Evolutionary conservation across 257 asterid species (phyloP), one percentile per base, ranked within the genome.

Genomic region (Pogostemon cablin): DNA sequence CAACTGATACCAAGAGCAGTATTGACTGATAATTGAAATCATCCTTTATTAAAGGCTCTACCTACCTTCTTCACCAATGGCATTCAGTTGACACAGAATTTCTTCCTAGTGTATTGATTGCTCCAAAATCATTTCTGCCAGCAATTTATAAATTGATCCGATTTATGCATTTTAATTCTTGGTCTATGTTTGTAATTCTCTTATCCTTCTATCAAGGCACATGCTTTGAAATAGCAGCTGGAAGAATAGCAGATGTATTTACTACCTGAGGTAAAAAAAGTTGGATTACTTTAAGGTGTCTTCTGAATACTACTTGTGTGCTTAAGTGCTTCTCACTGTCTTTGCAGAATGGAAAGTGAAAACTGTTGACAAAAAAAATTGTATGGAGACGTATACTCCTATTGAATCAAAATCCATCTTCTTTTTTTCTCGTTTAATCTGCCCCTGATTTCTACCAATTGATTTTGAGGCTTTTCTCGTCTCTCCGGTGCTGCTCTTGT

Each of bases 181-280:
- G n/a, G 38, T 72, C 40, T 6, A 6, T 40, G 17, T 20, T 0
- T 20, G 25, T 56, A 56, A 52, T 65, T 69, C 60, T 74, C 73
- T 72, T 55, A 50, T 39, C 68, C 72, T 67, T 72, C 55, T 66
- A n/a, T 82, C 76, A 78, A 90, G 96, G 93, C 88, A 12, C 88
- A 86, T 78, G 93, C 96, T 90, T 90, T 72, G 96, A 90, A 78
- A 76, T 86, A 75, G 88, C 95, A 63, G 92, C 95, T 74, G 95
- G 95, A 79, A 88, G 88, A 77, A 78, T 78, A 72, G 89, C 82
- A 77, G 96, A 88, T 67, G 38, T 20, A 20, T 1, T 20, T 90
- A 53, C 85, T 90, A 58, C 88, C 93, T 57, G 96, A 90, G 96
- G 96, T 90, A 75, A 32, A 84, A 40, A 57, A 20, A 35, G 55